A percentile compares a stretch with the other conserved stretches of the same genome.
Conservation (phyloP, 768 basidiomycete genomes). For the Sporobolomyces pararoseus region DNA sequence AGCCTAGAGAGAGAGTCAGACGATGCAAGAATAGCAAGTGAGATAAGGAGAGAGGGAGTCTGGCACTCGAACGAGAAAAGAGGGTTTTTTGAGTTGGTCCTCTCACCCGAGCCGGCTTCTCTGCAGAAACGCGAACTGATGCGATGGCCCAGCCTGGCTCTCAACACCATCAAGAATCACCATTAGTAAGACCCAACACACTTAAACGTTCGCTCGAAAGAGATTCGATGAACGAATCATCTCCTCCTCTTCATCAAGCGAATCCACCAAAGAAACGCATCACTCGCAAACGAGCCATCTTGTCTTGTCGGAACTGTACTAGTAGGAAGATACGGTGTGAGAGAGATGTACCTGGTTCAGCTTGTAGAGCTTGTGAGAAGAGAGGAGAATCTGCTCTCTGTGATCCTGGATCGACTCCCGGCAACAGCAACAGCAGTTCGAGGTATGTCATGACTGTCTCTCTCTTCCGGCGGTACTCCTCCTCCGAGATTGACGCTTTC, state of each 20-base stretch:
- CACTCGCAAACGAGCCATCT: constrained; percentile 20
- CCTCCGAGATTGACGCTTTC: background rate
- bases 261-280: constrained; percentile 14
- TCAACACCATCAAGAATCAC: constrained; percentile 16
- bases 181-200: background rate
- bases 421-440: background rate
- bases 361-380: constrained; percentile 32
- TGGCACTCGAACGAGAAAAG: too few species aligned
- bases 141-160: constrained; percentile 13
- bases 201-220: background rate
- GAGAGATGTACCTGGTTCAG: constrained; percentile 7
- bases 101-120: constrained; percentile 11
- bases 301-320: constrained; percentile 18
- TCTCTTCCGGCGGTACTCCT: background rate
- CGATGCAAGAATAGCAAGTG: too few species aligned
- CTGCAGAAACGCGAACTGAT: too few species aligned
- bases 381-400: constrained; percentile 19
- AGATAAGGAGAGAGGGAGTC: too few species aligned
- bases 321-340: constrained; percentile 33
- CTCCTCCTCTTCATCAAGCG: constrained; percentile 4
- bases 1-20: too few species aligned
- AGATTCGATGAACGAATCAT: background rate
- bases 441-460: background rate
- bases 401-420: constrained; percentile 13
- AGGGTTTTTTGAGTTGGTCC: background rate